phyloP scores from a whole-genome alignment of 441 rosid species.

The Gossypium schwendimanii region DNA sequence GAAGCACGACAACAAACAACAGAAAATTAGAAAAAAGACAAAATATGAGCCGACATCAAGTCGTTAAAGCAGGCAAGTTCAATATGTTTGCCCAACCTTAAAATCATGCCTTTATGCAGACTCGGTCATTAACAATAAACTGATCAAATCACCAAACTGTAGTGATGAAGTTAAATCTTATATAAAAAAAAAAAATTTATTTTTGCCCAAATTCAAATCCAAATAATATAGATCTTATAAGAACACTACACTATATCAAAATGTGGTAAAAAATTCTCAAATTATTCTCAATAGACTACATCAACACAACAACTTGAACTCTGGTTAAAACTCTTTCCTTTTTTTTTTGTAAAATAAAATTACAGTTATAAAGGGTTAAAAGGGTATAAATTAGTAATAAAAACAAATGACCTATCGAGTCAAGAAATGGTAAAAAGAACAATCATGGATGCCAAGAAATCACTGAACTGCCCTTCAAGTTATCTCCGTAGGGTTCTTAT shows the following conservation, averaged over 20 bases:
- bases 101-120: no score
- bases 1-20: no score
- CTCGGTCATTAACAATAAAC: no score
- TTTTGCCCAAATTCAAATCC: neutral
- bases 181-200: no score
- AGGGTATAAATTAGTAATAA: conserved; percentile 35
- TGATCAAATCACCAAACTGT: no score
- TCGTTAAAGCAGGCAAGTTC: no score
- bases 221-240: neutral
- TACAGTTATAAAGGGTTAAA: conserved; percentile 31
- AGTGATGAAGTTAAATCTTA: no score
- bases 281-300: conserved; percentile 11
- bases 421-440: conserved; percentile 16
- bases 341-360: conserved; percentile 7
- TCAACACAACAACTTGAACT: conserved; percentile 15
- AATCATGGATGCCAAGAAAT: conserved; percentile 13
- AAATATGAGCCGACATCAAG: no score
- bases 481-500: neutral
- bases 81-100: no score
- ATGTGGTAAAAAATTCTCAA: neutral
- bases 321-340: conserved; percentile 9
- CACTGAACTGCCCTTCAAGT: neutral
- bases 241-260: neutral
- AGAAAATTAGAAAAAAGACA: no score
- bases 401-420: conserved; percentile 18